Conservation (phyloP, 2,329 filamentous ascomycete genomes). For the Botrytis deweyae region DNA sequence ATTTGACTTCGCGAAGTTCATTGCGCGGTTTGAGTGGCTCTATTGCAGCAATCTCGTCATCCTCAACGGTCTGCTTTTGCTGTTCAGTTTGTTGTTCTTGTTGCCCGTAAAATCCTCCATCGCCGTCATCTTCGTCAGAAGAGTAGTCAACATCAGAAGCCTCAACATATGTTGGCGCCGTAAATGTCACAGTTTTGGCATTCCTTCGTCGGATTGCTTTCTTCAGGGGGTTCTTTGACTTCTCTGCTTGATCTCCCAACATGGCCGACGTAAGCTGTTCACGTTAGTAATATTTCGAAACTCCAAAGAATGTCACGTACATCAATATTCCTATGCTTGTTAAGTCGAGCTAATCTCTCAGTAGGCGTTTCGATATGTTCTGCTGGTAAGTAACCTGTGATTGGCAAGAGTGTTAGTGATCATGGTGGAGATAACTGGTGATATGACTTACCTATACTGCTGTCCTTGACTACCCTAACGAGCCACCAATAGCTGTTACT, state of each 20-base stretch:
- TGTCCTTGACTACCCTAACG: constrained; percentile 94
- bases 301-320: constrained; percentile 53
- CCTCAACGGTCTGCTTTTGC: constrained; percentile 43
- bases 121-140: constrained; percentile 61
- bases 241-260: constrained; percentile 69
- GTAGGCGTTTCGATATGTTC: constrained; percentile 99
- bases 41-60: constrained; percentile 37
- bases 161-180: constrained; percentile 69
- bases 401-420: constrained; percentile 6
- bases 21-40: constrained; percentile 45
- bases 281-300: constrained; percentile 25
- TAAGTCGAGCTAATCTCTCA: constrained; percentile 86
- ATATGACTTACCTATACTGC: constrained; percentile 69
- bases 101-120: constrained; percentile 48
- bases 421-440: background rate
- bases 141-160: constrained; percentile 71
- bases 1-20: constrained; percentile 39
- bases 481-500: constrained; percentile 99
- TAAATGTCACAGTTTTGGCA: constrained; percentile 69
- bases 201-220: constrained; percentile 70
- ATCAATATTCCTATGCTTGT: constrained; percentile 98
- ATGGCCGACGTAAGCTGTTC: constrained; percentile 65
- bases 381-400: constrained; percentile 83
- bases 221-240: constrained; percentile 70
- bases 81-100: constrained; percentile 48